Conservation (phyloP, 192 early-diverging fungal species). For the Coemansia sp. region DNA sequence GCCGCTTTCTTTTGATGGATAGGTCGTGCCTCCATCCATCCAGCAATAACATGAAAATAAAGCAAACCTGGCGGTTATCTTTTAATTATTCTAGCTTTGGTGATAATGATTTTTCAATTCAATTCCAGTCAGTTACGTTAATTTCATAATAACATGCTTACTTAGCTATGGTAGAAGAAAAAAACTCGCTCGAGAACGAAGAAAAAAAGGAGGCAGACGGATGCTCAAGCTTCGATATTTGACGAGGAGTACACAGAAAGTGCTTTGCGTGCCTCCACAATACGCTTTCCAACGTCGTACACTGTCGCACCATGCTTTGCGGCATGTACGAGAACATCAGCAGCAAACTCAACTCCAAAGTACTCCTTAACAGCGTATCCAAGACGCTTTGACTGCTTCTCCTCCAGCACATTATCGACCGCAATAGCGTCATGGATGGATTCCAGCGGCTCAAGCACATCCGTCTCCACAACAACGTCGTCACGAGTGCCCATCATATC, state of each 20-base stretch:
- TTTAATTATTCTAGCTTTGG: neutral
- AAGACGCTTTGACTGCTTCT: conserved; percentile 66
- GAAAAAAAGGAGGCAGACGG: neutral
- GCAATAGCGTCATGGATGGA: conserved; percentile 38
- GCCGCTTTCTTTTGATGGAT: conserved; percentile 17
- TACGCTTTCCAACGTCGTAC: conserved; percentile 53
- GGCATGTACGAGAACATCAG: conserved; percentile 46
- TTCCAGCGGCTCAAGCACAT: conserved; percentile 49
- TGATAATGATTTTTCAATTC: conserved; percentile 11
- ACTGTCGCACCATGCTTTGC: conserved; percentile 56
- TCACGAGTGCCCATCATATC: conserved; percentile 7
- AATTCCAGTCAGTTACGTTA: neutral
- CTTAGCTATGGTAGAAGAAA: neutral
- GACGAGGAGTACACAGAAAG: conserved; percentile 55
- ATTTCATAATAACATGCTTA: neutral
- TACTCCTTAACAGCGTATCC: conserved; percentile 80
- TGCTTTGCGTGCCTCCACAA: conserved; percentile 59
- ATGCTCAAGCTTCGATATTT: conserved; percentile 11
- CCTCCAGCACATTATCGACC: conserved; percentile 44
- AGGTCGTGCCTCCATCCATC: neutral
- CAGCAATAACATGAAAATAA: neutral
- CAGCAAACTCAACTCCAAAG: conserved; percentile 86
- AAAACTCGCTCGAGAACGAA: neutral
- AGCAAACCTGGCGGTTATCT: neutral
- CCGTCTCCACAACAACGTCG: conserved; percentile 38